A percentile compares a stretch with the other conserved stretches of the same genome.
phyloP scores from a whole-genome alignment of 2,329 filamentous ascomycete genomes.

The Talaromyces sp. region DNA sequence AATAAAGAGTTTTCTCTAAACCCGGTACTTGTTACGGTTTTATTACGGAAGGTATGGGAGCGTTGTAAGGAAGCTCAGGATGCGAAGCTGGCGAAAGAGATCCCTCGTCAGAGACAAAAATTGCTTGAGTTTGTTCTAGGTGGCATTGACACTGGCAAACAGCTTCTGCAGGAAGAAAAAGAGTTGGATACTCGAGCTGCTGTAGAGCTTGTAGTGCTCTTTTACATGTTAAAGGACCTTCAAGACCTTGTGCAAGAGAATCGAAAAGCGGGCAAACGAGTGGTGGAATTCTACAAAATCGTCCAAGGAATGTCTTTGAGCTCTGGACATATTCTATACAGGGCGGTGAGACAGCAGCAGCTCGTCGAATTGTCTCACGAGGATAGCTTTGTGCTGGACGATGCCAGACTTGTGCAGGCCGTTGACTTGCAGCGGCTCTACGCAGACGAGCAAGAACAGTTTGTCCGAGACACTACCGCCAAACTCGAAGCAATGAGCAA shows the following conservation, averaged over 20 bases:
- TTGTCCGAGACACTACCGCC: conserved; percentile 29
- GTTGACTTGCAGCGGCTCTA: conserved; percentile 32
- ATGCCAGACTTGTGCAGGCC: conserved; percentile 29
- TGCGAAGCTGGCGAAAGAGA: conserved; percentile 23
- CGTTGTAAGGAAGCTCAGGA: conserved; percentile 25
- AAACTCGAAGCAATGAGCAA: conserved; percentile 29
- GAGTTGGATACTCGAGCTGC: conserved; percentile 19
- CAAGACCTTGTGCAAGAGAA: conserved; percentile 28
- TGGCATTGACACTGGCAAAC: conserved; percentile 30
- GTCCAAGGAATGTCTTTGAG: conserved; percentile 17
- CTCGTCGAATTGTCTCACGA: conserved; percentile 25
- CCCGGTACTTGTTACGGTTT: conserved; percentile 30
- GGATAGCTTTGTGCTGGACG: conserved; percentile 21
- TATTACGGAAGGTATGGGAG: conserved; percentile 28
- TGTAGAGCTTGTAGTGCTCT: conserved; percentile 29
- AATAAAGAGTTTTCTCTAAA: conserved; percentile 25
- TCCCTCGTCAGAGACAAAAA: conserved; percentile 26
- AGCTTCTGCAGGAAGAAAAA: conserved; percentile 29
- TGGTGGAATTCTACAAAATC: conserved; percentile 23
- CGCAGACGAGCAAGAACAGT: conserved; percentile 32
- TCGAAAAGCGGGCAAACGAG: conserved; percentile 28
- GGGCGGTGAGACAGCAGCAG: conserved; percentile 29
- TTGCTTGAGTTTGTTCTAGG: conserved; percentile 28
- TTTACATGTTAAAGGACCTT: conserved; percentile 36
- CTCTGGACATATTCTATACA: conserved; percentile 21